A percentile compares a stretch with the other conserved stretches of the same genome.
Evolutionary conservation across 2,329 filamentous ascomycete species (phyloP).

Genomic region (Pseudocercospora fijiensis): DNA sequence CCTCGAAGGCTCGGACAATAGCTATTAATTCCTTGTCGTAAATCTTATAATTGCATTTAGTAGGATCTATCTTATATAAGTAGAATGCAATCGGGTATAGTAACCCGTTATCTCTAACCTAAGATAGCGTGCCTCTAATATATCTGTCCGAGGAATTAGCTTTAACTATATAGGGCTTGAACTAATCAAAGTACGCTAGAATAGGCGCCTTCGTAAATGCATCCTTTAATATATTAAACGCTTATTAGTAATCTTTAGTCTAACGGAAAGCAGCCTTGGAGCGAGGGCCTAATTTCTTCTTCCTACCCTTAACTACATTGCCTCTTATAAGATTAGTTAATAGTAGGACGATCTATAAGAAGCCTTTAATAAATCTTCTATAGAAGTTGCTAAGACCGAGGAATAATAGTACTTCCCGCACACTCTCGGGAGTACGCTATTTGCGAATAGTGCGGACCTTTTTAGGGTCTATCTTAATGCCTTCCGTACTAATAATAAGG

Average conservation of each 20-base stretch:
- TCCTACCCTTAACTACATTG: neutral
- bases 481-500: too few relatives aligned
- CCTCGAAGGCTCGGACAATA: too few relatives aligned
- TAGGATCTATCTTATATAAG: neutral
- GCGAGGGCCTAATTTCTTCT: neutral
- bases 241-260: neutral
- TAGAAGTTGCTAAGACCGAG: neutral
- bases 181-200: neutral
- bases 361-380: neutral
- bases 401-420: neutral
- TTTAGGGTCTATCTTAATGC: too few relatives aligned
- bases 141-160: too few relatives aligned
- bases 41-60: too few relatives aligned
- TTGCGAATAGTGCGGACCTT: too few relatives aligned
- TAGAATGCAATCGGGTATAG: neutral
- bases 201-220: neutral
- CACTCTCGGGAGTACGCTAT: too few relatives aligned
- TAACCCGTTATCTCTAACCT: neutral
- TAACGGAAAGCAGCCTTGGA: neutral
- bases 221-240: neutral
- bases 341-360: neutral
- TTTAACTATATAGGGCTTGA: neutral
- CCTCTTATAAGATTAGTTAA: neutral
- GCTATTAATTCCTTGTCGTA: too few relatives aligned
- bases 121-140: neutral